These are phyloP conservation scores for Ceratobasidium sp. DNA, from an alignment of 1,284 basidiomycete genomes.

Conservation along the genomic window DNA sequence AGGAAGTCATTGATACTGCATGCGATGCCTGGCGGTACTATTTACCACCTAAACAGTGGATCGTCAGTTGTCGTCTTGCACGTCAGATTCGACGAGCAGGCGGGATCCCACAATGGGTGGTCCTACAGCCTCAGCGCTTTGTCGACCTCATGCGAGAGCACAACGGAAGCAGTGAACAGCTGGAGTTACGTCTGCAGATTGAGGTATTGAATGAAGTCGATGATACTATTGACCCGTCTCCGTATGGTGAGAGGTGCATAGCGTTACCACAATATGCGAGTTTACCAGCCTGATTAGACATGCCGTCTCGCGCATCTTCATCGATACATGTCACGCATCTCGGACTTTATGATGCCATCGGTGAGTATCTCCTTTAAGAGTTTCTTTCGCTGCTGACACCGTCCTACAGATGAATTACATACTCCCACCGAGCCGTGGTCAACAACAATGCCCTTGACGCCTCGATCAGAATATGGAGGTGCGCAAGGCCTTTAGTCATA, in stretches of 20 bases:
- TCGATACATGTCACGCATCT: constrained; percentile 10
- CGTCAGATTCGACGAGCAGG: background rate
- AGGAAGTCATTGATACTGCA: constrained; percentile 31
- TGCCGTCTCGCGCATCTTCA: constrained; percentile 12
- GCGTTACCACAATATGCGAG: background rate
- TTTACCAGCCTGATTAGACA: background rate
- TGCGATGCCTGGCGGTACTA: constrained; percentile 22
- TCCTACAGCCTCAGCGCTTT: constrained; percentile 10
- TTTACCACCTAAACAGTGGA: constrained; percentile 16
- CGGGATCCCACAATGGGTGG: background rate
- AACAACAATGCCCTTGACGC: background rate
- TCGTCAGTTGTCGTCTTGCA: constrained; percentile 14
- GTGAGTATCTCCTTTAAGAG: background rate
- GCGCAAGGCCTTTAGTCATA: background rate
- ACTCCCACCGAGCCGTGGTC: background rate
- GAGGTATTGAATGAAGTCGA: background rate
- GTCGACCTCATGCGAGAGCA: constrained; percentile 11
- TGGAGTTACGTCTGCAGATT: constrained; percentile 26
- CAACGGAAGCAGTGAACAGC: background rate
- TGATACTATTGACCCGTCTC: background rate
- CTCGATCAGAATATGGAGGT: background rate
- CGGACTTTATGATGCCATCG: background rate
- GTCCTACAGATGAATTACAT: background rate
- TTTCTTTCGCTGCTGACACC: background rate
- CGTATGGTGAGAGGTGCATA: background rate